Conservation (phyloP, 352 stramenopile genomes). For the Phytophthora kernoviae region DNA sequence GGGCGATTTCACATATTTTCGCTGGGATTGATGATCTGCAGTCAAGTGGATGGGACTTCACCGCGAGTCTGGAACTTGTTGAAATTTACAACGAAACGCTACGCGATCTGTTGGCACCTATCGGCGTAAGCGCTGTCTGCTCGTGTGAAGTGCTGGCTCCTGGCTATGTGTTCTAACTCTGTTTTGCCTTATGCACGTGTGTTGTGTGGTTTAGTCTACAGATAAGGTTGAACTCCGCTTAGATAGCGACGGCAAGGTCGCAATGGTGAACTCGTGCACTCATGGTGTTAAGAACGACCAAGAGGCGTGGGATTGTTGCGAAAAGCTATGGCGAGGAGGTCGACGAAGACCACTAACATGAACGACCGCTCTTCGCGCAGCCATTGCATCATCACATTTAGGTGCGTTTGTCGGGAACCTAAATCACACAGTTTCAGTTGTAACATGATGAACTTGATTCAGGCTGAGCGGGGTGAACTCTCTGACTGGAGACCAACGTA, state of each 20-base stretch:
- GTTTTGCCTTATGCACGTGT: background rate
- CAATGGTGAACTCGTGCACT: slow-evolving; percentile 67
- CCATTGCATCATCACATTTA: slow-evolving; percentile 87
- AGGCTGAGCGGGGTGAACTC: slow-evolving; percentile 71
- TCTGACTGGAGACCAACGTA: slow-evolving; percentile 57
- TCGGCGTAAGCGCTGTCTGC: slow-evolving; percentile 39
- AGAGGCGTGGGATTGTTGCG: slow-evolving; percentile 72
- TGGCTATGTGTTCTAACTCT: slow-evolving; percentile 7
- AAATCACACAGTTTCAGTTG: background rate
- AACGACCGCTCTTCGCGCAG: slow-evolving; percentile 86
- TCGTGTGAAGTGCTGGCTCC: background rate
- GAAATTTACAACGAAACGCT: slow-evolving; percentile 99
- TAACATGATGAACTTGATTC: slow-evolving; percentile 1
- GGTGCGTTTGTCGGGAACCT: slow-evolving; percentile 32
- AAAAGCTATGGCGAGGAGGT: slow-evolving; percentile 60
- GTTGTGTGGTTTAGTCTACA: slow-evolving; percentile 34
- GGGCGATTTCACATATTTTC: slow-evolving; percentile 82
- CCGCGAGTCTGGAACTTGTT: slow-evolving; percentile 85
- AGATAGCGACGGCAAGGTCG: slow-evolving; percentile 68
- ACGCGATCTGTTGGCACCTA: slow-evolving; percentile 89
- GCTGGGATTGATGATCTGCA: slow-evolving; percentile 61
- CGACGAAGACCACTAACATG: slow-evolving; percentile 87
- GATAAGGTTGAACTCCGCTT: slow-evolving; percentile 79
- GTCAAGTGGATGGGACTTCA: slow-evolving; percentile 77
- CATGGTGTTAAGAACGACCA: slow-evolving; percentile 59